A percentile compares a stretch with the other conserved stretches of the same genome.
Evolutionary conservation across 305 asterid species (phyloP).

Genomic region (Fraxinus velutina): DNA sequence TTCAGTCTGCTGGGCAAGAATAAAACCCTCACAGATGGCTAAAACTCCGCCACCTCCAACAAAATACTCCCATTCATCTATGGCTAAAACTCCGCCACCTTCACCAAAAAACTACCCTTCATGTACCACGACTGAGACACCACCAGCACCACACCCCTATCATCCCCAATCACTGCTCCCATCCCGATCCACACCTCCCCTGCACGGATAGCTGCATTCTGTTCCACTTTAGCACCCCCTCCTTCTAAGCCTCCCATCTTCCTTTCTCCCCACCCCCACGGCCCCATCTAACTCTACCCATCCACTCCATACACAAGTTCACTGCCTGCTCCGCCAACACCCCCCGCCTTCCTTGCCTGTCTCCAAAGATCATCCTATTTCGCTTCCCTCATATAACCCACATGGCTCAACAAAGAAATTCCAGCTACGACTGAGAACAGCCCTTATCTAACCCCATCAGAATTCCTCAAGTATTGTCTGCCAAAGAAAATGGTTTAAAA

Average conservation of each 20-base stretch:
- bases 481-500: background rate
- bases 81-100: background rate
- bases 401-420: background rate
- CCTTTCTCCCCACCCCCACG: constrained; percentile 5
- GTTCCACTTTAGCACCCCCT: background rate
- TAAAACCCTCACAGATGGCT: background rate
- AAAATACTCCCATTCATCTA: background rate
- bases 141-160: background rate
- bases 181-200: background rate
- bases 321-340: background rate
- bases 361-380: background rate
- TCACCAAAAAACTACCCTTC: background rate
- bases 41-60: background rate
- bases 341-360: background rate
- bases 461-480: background rate
- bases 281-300: background rate
- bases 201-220: background rate
- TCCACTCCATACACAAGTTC: background rate
- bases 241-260: background rate
- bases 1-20: background rate
- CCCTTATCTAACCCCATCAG: background rate
- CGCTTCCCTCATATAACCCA: background rate
- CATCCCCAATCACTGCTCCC: background rate
- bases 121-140: background rate
- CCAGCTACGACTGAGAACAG: background rate